These are phyloP conservation scores for Paradendryphiella salina DNA, from an alignment of 2,329 filamentous ascomycete genomes.

Conservation along the genomic window DNA sequence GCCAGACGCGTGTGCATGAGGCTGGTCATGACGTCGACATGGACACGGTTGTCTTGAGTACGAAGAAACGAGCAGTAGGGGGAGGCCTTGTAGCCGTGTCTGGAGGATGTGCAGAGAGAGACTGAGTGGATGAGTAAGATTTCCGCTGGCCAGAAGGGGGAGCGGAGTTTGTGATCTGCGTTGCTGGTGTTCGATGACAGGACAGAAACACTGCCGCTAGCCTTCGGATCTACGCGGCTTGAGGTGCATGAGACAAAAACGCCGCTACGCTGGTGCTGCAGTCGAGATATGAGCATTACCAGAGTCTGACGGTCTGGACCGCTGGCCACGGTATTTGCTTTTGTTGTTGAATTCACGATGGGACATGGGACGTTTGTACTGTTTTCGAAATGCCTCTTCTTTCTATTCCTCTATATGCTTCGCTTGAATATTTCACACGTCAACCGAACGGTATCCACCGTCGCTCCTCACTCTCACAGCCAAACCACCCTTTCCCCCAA, in stretches of 20 bases:
- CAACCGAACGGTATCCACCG: neutral
- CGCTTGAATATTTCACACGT: slow-evolving; percentile 10
- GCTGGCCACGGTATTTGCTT: neutral
- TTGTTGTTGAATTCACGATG: neutral
- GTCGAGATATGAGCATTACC: neutral
- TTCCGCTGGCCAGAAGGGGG: neutral
- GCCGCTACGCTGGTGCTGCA: neutral
- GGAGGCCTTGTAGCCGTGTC: slow-evolving; percentile 3
- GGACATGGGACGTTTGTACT: neutral
- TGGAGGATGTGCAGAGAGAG: neutral
- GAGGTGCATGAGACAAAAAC: neutral
- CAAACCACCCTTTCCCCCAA: slow-evolving; percentile 4
- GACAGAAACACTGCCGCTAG: neutral
- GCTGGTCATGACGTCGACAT: slow-evolving; percentile 8
- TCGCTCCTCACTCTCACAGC: neutral
- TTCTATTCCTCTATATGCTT: slow-evolving; percentile 23
- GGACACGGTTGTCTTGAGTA: neutral
- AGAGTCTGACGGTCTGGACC: neutral
- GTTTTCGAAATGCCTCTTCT: slow-evolving; percentile 9
- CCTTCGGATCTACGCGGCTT: slow-evolving; percentile 4
- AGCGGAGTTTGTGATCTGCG: slow-evolving; percentile 5
- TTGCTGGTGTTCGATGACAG: slow-evolving; percentile 3
- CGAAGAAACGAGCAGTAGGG: neutral
- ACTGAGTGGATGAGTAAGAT: neutral
- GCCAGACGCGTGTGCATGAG: slow-evolving; percentile 16